phyloP scores from a whole-genome alignment of 2,329 filamentous ascomycete species.

The Blastomyces silverae region DNA sequence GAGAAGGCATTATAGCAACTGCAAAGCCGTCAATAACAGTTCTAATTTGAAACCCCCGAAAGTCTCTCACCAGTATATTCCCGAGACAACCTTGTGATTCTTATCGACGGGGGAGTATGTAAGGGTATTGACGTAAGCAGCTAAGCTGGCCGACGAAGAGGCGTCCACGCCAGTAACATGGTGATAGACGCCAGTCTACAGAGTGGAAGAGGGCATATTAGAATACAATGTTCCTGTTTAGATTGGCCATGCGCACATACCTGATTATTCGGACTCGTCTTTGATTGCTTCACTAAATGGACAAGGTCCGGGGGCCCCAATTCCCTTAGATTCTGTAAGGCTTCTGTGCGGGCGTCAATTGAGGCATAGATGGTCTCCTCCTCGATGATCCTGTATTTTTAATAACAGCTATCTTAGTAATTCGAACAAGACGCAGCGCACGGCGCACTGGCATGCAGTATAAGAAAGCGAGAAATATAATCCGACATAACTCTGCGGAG shows the following conservation, averaged over 20 bases:
- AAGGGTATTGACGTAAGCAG: conserved; percentile 96
- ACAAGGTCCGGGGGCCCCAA: conserved; percentile 93
- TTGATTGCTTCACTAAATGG: conserved; percentile 75
- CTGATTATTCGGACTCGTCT: conserved; percentile 53
- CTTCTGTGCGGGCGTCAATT: conserved; percentile 86
- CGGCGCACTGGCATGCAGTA: not conserved
- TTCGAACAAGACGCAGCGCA: not conserved
- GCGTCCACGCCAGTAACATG: conserved; percentile 97
- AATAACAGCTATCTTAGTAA: conserved; percentile 4
- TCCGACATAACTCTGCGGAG: not conserved
- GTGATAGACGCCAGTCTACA: conserved; percentile 84
- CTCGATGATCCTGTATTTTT: conserved; percentile 68
- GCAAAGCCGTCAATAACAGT: conserved; percentile 19
- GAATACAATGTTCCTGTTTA: not conserved
- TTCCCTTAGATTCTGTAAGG: conserved; percentile 76
- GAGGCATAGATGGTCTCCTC: conserved; percentile 78
- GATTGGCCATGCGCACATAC: conserved; percentile 31
- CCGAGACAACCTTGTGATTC: conserved; percentile 82
- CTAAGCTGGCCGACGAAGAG: conserved; percentile 91
- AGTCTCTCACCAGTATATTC: conserved; percentile 72
- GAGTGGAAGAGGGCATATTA: conserved; percentile 12
- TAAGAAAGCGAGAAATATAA: not conserved
- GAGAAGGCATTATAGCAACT: conserved; percentile 99
- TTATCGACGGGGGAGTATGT: conserved; percentile 84
- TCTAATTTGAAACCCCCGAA: not conserved